These are phyloP conservation scores for bread wheat (Triticum aestivum) DNA, from an alignment of 176 grass and related monocot genomes.

Conservation along the genomic window IWGSC_CS_RefSeq_v2.1 NC_057812.1:449173370-449173869, in stretches of 20 bases:
- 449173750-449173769: slow-evolving; percentile 92
- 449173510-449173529: slow-evolving; percentile 63
- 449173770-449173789: slow-evolving; percentile 35
- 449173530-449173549: slow-evolving; percentile 57
- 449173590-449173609: slow-evolving; percentile 82
- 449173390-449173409: not conserved
- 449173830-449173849: not conserved
- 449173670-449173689: not conserved
- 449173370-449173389: not conserved
- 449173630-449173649: not conserved
- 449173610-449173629: not conserved
- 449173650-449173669: not conserved
- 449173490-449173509: slow-evolving; percentile 18
- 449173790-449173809: not conserved
- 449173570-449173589: slow-evolving; percentile 63
- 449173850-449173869: slow-evolving; percentile 50
- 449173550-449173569: slow-evolving; percentile 77
- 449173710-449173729: slow-evolving; percentile 74
- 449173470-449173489: not conserved
- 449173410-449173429: not conserved
- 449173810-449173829: not conserved
- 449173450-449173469: not conserved
- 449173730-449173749: slow-evolving; percentile 75
- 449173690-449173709: slow-evolving; percentile 60
- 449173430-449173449: not conserved